These are phyloP conservation scores for Lithospermum erythrorhizon DNA, from an alignment of 257 asterid genomes.

Conservation along the genomic window DNA sequence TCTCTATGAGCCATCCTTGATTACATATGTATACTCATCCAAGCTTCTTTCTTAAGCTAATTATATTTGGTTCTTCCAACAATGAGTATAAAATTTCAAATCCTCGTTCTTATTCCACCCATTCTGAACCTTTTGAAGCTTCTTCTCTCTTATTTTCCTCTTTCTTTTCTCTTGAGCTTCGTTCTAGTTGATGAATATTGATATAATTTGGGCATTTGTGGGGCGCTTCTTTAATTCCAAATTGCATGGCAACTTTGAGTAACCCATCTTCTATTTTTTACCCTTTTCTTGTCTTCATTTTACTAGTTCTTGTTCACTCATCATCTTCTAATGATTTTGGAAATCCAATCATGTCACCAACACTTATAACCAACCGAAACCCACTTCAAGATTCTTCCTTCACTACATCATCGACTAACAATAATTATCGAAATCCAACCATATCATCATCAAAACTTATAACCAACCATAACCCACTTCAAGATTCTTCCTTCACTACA, in stretches of 20 bases:
- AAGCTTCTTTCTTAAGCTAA: conserved; percentile 20
- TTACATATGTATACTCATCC: no score
- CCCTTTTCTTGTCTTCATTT: conserved; percentile 17
- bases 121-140: conserved; percentile 11
- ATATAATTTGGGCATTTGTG: conserved; percentile 40
- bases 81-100: conserved; percentile 39
- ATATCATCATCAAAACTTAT: conserved; percentile 1
- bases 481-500: background rate
- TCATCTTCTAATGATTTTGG: background rate
- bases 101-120: conserved; percentile 21
- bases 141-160: conserved; percentile 5
- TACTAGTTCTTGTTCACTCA: conserved; percentile 15
- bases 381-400: conserved; percentile 1
- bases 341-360: background rate
- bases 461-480: conserved; percentile 4
- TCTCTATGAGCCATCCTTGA: no score
- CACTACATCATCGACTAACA: background rate
- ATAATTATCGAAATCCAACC: conserved; percentile 2
- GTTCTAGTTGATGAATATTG: conserved; percentile 55
- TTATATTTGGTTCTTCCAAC: conserved; percentile 14
- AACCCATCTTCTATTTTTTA: conserved; percentile 9
- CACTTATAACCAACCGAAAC: background rate
- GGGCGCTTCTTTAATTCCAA: conserved; percentile 32
- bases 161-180: background rate
- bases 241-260: conserved; percentile 59